Evolutionary conservation across 139 green algal species (phyloP).

Genomic region (Chlorella sp.): DNA sequence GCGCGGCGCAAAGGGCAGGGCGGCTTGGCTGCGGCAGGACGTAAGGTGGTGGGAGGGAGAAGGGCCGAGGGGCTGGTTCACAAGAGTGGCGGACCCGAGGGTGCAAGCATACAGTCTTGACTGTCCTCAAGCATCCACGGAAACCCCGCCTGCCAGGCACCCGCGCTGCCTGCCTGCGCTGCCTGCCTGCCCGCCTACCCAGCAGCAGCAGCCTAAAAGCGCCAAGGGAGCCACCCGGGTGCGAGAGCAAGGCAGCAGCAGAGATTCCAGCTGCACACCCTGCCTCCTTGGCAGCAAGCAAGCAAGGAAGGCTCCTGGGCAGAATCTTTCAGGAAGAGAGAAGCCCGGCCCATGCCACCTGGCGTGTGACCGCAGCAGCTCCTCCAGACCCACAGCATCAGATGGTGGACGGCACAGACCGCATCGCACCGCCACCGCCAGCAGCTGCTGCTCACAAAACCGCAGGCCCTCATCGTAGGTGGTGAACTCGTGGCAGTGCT

Average conservation of each 20-base stretch:
- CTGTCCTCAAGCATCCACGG: not conserved
- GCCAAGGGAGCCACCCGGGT: too few species aligned
- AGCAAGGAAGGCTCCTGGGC: too few species aligned
- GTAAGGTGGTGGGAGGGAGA: not conserved
- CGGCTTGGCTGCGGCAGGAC: not conserved
- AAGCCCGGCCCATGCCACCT: not conserved
- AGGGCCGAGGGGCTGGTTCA: not conserved
- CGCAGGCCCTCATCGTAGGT: constrained; percentile 17
- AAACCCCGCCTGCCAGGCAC: not conserved
- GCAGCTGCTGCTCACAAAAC: constrained; percentile 16
- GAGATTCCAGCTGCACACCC: not conserved
- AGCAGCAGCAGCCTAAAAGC: too few species aligned
- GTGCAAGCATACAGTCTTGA: not conserved
- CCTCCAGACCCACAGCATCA: not conserved
- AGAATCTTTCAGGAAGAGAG: too few species aligned
- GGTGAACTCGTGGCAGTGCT: constrained; percentile 29
- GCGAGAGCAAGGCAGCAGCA: not conserved
- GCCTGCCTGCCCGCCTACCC: not conserved
- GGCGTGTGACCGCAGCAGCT: constrained; percentile 7
- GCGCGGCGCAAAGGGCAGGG: not conserved
- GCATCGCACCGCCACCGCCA: constrained; percentile 15
- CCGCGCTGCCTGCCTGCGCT: too few species aligned
- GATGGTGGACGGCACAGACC: constrained; percentile 19
- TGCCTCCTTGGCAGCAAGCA: not conserved
- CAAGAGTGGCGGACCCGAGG: not conserved